These are phyloP conservation scores for Hypoxylon fuscum DNA, from an alignment of 495 filamentous ascomycete genomes.

Conservation along the genomic window DNA sequence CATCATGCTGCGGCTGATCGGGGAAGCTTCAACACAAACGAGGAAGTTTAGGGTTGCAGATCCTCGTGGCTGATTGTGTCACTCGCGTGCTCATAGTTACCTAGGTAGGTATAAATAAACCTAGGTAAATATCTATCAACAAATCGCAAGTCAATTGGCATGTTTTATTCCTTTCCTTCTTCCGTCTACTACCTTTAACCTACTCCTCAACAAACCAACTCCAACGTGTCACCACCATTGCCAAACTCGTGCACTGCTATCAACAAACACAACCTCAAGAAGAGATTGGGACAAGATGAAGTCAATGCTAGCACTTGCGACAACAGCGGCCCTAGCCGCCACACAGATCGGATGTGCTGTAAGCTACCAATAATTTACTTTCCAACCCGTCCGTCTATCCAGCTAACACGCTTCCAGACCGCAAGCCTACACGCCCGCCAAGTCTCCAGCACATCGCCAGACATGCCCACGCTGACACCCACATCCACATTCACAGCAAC, in stretches of 20 bases:
- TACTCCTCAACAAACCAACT: neutral
- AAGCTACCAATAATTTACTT: neutral
- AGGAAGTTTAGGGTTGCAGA: too few relatives aligned
- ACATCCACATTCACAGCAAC: neutral
- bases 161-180: conserved; percentile 3
- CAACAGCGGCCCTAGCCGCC: conserved; percentile 2
- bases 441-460: conserved; percentile 16
- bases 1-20: too few relatives aligned
- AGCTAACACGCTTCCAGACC: conserved; percentile 14
- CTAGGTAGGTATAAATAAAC: too few relatives aligned
- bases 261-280: neutral
- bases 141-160: conserved; percentile 12
- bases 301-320: neutral
- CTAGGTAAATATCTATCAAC: neutral
- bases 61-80: too few relatives aligned
- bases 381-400: neutral
- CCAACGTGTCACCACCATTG: too few relatives aligned
- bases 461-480: conserved; percentile 6
- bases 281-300: conserved; percentile 22
- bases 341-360: conserved; percentile 14
- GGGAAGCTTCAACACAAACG: too few relatives aligned
- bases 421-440: conserved; percentile 6
- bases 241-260: neutral
- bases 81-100: too few relatives aligned
- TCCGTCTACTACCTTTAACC: neutral